Percentiles rank a stretch among this genome's conserved stretches.
Evolutionary conservation across 2,329 filamentous ascomycete species (phyloP).

Genomic region (Epicoccum sorghinum): DNA sequence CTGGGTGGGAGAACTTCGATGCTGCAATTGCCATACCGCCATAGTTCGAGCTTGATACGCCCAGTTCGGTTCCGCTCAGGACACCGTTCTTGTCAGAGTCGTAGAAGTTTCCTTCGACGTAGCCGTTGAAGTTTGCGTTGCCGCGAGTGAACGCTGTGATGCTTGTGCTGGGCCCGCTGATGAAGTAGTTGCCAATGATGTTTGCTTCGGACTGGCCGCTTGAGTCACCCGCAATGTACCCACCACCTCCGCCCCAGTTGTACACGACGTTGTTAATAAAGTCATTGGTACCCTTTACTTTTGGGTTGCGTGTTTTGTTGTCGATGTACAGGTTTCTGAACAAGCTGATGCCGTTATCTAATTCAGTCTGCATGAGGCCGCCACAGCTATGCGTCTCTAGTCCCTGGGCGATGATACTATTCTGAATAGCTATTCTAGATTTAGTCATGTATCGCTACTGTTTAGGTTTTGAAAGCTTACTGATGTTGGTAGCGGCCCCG

Average conservation of each 20-base stretch:
- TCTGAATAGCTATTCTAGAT: constrained; percentile 50
- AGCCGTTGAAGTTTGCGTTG: constrained; percentile 61
- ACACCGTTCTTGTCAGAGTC: constrained; percentile 58
- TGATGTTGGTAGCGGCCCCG: constrained; percentile 56
- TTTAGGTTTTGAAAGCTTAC: not conserved
- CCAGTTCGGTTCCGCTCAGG: constrained; percentile 57
- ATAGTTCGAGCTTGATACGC: constrained; percentile 53
- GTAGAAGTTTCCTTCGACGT: constrained; percentile 60
- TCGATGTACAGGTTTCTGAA: constrained; percentile 64
- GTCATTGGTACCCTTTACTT: constrained; percentile 63
- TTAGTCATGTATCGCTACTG: not conserved
- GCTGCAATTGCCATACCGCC: constrained; percentile 54
- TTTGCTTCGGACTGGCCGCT: constrained; percentile 56
- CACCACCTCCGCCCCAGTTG: constrained; percentile 62
- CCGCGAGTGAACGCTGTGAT: constrained; percentile 61
- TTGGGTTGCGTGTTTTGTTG: constrained; percentile 64
- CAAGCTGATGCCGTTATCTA: constrained; percentile 55
- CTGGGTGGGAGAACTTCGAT: constrained; percentile 53
- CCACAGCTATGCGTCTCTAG: constrained; percentile 61
- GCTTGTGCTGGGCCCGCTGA: constrained; percentile 59
- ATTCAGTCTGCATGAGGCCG: constrained; percentile 57
- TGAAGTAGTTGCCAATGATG: constrained; percentile 64
- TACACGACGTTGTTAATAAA: constrained; percentile 60
- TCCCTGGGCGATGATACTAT: constrained; percentile 61
- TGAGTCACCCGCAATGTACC: constrained; percentile 62